These are phyloP conservation scores for Acanthamoeba quina DNA, from an alignment of 208 protist genomes.

Conservation along the genomic window DNA sequence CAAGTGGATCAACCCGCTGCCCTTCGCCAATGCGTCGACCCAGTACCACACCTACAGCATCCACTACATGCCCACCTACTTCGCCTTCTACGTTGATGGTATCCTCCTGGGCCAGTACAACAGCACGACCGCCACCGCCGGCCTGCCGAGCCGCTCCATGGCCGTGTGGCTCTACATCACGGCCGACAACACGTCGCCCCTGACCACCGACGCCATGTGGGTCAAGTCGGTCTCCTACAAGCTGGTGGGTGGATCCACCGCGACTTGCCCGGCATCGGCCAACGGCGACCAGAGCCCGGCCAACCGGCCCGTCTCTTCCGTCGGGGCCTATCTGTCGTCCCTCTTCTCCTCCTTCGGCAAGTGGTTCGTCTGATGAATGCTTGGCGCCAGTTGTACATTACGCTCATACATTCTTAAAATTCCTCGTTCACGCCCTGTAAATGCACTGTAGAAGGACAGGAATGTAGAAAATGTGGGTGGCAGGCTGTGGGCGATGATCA, in stretches of 20 bases:
- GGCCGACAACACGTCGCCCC: background rate
- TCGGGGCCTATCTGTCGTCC: too few species aligned
- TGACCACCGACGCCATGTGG: background rate
- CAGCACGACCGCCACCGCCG: background rate
- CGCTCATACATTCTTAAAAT: too few species aligned
- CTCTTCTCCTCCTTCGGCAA: too few species aligned
- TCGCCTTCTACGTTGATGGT: background rate
- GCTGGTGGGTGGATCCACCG: background rate
- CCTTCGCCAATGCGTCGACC: background rate
- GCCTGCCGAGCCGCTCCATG: background rate
- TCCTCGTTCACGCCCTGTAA: too few species aligned
- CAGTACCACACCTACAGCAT: background rate
- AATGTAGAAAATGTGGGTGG: too few species aligned
- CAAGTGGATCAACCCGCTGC: background rate
- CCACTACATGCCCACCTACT: slow-evolving; percentile 20
- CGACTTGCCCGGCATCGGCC: background rate
- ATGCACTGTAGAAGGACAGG: too few species aligned
- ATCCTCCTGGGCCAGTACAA: background rate
- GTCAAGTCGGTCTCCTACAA: background rate
- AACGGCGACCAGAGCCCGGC: too few species aligned
- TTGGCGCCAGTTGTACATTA: too few species aligned
- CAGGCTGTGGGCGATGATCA: too few species aligned
- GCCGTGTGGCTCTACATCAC: background rate
- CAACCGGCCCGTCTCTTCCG: too few species aligned
- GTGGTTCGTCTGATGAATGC: too few species aligned